Evolutionary conservation across 257 asterid species (phyloP).

Genomic region (Cynanchum wilfordii): DNA sequence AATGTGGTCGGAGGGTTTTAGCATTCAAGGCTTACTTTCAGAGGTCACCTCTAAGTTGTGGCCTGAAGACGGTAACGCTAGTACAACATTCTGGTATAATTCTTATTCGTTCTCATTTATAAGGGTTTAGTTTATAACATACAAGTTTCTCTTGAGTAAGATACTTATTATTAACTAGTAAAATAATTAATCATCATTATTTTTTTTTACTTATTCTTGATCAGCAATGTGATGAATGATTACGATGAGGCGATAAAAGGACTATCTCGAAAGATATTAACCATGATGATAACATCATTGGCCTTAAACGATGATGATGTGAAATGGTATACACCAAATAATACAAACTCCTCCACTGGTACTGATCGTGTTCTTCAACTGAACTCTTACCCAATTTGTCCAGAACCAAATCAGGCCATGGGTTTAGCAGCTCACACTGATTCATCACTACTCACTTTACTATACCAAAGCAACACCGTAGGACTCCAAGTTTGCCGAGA

Average conservation of each 20-base stretch:
- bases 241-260: not conserved
- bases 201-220: not conserved
- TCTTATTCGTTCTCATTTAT: no score
- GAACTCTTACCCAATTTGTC: conserved; percentile 14
- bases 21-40: conserved; percentile 4
- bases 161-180: no score
- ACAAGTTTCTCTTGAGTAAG: no score
- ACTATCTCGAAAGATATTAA: not conserved
- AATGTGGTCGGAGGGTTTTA: conserved; percentile 21
- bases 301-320: conserved; percentile 7
- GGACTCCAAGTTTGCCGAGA: conserved; percentile 10
- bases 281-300: conserved; percentile 8
- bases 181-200: no score
- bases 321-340: conserved; percentile 6
- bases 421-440: conserved; percentile 15
- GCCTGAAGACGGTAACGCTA: not conserved
- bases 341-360: not conserved
- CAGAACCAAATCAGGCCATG: conserved; percentile 18
- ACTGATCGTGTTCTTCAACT: not conserved
- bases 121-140: no score
- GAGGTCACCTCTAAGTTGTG: conserved; percentile 11
- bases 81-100: conserved; percentile 9
- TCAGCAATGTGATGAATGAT: conserved; percentile 2
- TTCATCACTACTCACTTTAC: conserved; percentile 12
- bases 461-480: conserved; percentile 8